phyloP scores from a whole-genome alignment of 2,329 filamentous ascomycete species.

The Cercospora beticola region DNA sequence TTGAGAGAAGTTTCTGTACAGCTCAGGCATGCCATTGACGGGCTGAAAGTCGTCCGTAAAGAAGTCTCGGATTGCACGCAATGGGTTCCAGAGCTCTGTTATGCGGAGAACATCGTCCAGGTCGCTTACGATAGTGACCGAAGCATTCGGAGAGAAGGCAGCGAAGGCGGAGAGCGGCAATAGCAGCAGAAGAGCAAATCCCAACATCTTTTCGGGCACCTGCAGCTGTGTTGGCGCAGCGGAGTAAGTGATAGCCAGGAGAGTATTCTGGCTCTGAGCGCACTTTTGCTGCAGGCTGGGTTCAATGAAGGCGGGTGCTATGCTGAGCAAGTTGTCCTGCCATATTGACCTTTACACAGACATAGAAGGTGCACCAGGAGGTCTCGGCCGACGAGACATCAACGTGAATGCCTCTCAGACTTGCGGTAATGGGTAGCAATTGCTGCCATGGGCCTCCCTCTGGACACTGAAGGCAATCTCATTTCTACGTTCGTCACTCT shows the following conservation, averaged over 20 bases:
- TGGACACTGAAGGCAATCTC: too few relatives aligned
- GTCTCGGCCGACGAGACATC: too few relatives aligned
- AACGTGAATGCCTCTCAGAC: too few relatives aligned
- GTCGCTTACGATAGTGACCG: conserved; percentile 30
- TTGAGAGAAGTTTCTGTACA: conserved; percentile 7
- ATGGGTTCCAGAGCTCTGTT: conserved; percentile 28
- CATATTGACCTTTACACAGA: neutral
- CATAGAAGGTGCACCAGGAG: neutral
- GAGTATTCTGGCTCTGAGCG: neutral
- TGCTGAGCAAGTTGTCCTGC: neutral
- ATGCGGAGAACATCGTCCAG: conserved; percentile 32
- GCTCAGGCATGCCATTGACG: conserved; percentile 26
- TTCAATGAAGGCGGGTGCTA: neutral
- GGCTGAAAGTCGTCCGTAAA: conserved; percentile 24
- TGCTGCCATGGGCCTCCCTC: too few relatives aligned
- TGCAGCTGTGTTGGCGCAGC: neutral
- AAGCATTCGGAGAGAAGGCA: neutral
- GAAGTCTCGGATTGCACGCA: conserved; percentile 12
- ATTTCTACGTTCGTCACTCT: too few relatives aligned
- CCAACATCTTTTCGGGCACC: neutral
- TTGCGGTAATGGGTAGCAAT: too few relatives aligned
- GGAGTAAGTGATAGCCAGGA: neutral
- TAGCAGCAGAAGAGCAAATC: neutral
- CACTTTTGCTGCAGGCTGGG: neutral
- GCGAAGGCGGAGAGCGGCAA: neutral